Evolutionary conservation across 108 stramenopile species (phyloP), one percentile per base, ranked within the genome.

Genomic region (Parietichytrium sp.): DNA sequence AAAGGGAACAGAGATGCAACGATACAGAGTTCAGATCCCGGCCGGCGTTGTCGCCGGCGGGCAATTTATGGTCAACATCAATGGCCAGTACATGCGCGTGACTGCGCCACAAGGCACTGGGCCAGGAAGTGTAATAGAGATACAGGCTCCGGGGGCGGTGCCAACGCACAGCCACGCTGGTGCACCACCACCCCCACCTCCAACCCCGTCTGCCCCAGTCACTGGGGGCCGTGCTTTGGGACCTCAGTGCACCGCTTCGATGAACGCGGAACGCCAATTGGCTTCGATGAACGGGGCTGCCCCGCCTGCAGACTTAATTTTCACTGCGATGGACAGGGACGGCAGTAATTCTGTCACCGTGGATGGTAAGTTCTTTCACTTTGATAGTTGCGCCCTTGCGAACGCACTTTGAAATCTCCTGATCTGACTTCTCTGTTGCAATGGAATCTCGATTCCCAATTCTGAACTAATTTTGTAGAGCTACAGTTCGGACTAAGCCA

Each of bases 401-500:
- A n/a, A n/a, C n/a, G n/a, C n/a, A n/a, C n/a, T n/a, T n/a, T n/a
- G n/a, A n/a, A n/a, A n/a, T n/a, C n/a, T n/a, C n/a, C n/a, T n/a
- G n/a, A n/a, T n/a, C n/a, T n/a, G n/a, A n/a, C n/a, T n/a, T n/a
- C n/a, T n/a, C n/a, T n/a, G n/a, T n/a, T n/a, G n/a, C n/a, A n/a
- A n/a, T n/a, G n/a, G n/a, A n/a, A n/a, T n/a, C n/a, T n/a, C n/a
- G n/a, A n/a, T n/a, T n/a, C n/a, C n/a, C n/a, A n/a, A n/a, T n/a
- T n/a, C n/a, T n/a, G n/a, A n/a, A n/a, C n/a, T n/a, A n/a, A n/a
- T n/a, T n/a, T n/a, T n/a, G n/a, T n/a, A n/a, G 61, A 72, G 61
- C 61, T 72, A 13, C 61, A 72, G 33, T 72, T 33, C 20, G 61
- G 61, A 33, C 61, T 72, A 33, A 72, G 61, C 61, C 61, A 72